phyloP scores from a whole-genome alignment of 169 alveolate species.

The Eimeria sp. region DNA sequence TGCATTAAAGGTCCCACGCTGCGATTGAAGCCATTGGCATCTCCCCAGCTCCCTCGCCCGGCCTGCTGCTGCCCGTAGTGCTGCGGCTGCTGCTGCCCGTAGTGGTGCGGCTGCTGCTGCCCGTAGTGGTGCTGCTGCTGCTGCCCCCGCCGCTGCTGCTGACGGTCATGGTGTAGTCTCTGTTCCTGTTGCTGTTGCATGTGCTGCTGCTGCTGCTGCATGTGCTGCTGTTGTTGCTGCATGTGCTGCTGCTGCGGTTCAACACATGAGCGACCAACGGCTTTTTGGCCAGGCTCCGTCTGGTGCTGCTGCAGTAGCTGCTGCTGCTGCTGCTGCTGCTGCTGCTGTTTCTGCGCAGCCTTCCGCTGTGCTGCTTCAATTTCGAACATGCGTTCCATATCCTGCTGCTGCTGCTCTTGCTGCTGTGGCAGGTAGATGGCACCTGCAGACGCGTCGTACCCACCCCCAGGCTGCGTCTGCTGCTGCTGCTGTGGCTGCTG shows the following conservation, averaged over 20 bases:
- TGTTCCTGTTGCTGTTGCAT: constrained; percentile 26
- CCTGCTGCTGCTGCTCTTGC: constrained; percentile 44
- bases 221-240: background rate
- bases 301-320: constrained; percentile 47
- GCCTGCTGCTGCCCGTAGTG: constrained; percentile 24
- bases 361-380: constrained; percentile 30
- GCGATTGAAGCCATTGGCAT: constrained; percentile 56
- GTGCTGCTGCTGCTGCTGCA: constrained; percentile 4
- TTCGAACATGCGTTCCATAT: constrained; percentile 47
- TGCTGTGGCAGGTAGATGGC: constrained; percentile 28
- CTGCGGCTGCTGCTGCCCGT: constrained; percentile 55
- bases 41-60: constrained; percentile 62
- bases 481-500: background rate
- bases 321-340: constrained; percentile 30
- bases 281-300: constrained; percentile 32
- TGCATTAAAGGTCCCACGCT: constrained; percentile 62
- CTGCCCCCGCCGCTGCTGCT: constrained; percentile 46
- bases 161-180: constrained; percentile 23
- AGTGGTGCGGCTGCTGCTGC: constrained; percentile 71
- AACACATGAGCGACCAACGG: background rate
- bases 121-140: constrained; percentile 49
- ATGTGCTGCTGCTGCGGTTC: constrained; percentile 26
- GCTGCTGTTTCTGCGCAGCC: constrained; percentile 52
- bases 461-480: background rate
- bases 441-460: background rate